Conservation (phyloP, 306 rosid genomes). For the Parietaria judaica region DNA sequence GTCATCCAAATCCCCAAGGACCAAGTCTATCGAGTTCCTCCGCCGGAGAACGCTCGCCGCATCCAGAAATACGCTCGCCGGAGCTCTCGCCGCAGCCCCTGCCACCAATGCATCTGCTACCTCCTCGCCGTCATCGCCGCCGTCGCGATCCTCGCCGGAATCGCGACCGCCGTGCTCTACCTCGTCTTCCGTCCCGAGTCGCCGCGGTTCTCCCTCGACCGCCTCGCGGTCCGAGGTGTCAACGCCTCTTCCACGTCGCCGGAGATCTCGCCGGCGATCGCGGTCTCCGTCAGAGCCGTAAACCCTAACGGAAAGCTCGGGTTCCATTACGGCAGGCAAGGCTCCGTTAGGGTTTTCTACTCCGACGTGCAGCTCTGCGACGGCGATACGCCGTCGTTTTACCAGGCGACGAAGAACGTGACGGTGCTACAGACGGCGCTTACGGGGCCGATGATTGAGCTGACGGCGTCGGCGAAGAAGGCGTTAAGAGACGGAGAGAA, state of each 20-base stretch:
- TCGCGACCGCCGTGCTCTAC: constrained; percentile 45
- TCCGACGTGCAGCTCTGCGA: constrained; percentile 30
- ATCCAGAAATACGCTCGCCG: constrained; percentile 32
- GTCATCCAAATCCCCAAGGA: constrained; percentile 68
- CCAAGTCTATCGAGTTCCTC: constrained; percentile 70
- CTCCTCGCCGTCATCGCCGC: constrained; percentile 22
- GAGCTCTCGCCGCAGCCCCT: constrained; percentile 19
- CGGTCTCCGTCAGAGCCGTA: constrained; percentile 35
- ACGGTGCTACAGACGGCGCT: constrained; percentile 44
- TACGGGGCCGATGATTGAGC: constrained; percentile 30
- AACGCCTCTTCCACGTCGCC: constrained; percentile 29
- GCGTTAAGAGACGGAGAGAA: constrained; percentile 26
- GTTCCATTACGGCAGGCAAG: constrained; percentile 42
- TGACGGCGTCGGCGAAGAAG: constrained; percentile 18
- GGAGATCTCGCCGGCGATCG: constrained; percentile 42
- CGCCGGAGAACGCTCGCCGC: constrained; percentile 55
- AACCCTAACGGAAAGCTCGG: constrained; percentile 67
- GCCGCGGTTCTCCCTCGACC: constrained; percentile 41
- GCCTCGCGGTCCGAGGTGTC: constrained; percentile 35
- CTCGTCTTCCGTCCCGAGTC: constrained; percentile 47
- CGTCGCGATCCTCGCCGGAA: constrained; percentile 30
- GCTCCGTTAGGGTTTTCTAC: constrained; percentile 38
- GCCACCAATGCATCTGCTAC: constrained; percentile 42
- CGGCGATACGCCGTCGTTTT: constrained; percentile 53
- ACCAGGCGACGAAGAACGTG: constrained; percentile 55